phyloP scores from a whole-genome alignment of 2,329 filamentous ascomycete genomes.

The Curvularia spicifera region DNA sequence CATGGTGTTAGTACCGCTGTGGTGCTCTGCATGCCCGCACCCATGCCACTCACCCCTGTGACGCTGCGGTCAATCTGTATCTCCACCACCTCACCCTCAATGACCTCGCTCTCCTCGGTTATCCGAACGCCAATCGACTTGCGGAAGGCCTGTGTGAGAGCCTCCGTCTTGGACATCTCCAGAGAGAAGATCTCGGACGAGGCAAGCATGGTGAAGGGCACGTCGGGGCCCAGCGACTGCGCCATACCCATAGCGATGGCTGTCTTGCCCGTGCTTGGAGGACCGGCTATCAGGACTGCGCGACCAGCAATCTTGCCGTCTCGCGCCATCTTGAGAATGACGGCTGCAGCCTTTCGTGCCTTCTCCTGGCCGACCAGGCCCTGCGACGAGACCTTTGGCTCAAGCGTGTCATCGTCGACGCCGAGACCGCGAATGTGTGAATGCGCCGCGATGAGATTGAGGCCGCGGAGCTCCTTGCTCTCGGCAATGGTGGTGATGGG shows the following conservation, averaged over 20 bases:
- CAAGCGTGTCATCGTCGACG: constrained; percentile 88
- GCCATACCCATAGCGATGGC: constrained; percentile 99
- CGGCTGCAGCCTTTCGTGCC: constrained; percentile 92
- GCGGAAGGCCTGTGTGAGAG: constrained; percentile 96
- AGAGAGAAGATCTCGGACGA: constrained; percentile 98
- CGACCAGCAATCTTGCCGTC: constrained; percentile 97
- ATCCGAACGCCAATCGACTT: constrained; percentile 98
- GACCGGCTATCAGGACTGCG: constrained; percentile 92
- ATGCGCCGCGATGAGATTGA: constrained; percentile 97
- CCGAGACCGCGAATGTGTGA: constrained; percentile 97
- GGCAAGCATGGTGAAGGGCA: constrained; percentile 94
- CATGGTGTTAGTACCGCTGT: constrained; percentile 17
- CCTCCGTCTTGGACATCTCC: constrained; percentile 99
- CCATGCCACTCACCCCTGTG: constrained; percentile 67
- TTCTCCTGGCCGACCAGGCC: constrained; percentile 96
- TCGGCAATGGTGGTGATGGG: constrained; percentile 84
- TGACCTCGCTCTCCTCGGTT: constrained; percentile 98
- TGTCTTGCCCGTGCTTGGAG: constrained; percentile 96
- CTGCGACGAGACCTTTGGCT: constrained; percentile 84
- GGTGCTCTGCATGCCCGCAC: not conserved
- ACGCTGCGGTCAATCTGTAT: constrained; percentile 98
- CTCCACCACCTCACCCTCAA: constrained; percentile 98
- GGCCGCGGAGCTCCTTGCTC: constrained; percentile 91
- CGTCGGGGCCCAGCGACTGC: constrained; percentile 90
- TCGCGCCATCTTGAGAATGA: constrained; percentile 98